Conservation (phyloP, 73 alveolate genomes). For the Paramecium caudatum region DNA sequence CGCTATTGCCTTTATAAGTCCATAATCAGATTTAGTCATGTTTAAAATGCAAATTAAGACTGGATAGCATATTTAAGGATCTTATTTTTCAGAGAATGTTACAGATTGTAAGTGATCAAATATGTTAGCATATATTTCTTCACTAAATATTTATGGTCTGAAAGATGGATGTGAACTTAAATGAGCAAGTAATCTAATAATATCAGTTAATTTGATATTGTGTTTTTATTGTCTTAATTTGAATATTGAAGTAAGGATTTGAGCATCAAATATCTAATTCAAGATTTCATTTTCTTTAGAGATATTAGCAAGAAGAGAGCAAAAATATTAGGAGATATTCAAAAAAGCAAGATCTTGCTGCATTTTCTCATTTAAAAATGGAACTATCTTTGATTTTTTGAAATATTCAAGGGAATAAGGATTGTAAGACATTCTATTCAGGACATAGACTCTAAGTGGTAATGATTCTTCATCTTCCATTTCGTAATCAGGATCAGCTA, state of each 20-base stretch:
- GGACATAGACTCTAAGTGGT: constrained; percentile 57
- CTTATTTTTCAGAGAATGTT: constrained; percentile 61
- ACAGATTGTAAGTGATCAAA: constrained; percentile 61
- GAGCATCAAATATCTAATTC: constrained; percentile 64
- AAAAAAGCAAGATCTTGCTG: background rate
- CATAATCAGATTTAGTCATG: constrained; percentile 75
- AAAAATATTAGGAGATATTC: constrained; percentile 61
- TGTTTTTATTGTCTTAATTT: constrained; percentile 32
- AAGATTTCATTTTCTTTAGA: constrained; percentile 71
- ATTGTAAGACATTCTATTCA: constrained; percentile 63
- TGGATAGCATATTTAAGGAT: constrained; percentile 60
- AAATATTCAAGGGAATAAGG: constrained; percentile 42
- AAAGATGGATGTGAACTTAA: constrained; percentile 72
- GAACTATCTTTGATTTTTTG: constrained; percentile 29
- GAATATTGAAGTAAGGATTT: constrained; percentile 56
- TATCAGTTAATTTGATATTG: constrained; percentile 68
- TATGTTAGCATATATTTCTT: constrained; percentile 65
- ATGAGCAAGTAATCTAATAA: constrained; percentile 70
- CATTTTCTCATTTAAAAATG: constrained; percentile 60
- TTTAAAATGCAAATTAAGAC: constrained; percentile 66
- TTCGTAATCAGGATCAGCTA: constrained; percentile 70
- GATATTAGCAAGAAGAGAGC: constrained; percentile 72
- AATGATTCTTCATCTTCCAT: constrained; percentile 69
- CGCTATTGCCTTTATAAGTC: constrained; percentile 67
- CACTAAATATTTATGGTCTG: constrained; percentile 63